Conservation (phyloP, 2,329 filamentous ascomycete genomes). For the Colletotrichum musae region DNA sequence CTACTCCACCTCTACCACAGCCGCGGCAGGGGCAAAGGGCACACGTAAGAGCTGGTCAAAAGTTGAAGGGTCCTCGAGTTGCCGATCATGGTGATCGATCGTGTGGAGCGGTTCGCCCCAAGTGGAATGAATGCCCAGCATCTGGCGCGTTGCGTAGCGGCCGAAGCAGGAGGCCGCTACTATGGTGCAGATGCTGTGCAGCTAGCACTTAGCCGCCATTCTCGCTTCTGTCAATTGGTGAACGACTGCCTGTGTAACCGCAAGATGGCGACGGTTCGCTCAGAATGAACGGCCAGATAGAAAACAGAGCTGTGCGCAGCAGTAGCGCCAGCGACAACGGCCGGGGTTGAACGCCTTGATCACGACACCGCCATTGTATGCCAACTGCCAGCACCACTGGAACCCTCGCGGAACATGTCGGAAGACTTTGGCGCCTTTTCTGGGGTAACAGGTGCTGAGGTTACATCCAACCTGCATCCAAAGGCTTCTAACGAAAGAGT, state of each 20-base stretch:
- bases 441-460: slow-evolving; percentile 20
- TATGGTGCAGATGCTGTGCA: slow-evolving; percentile 29
- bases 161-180: slow-evolving; percentile 9
- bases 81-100: neutral
- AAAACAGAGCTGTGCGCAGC: slow-evolving; percentile 7
- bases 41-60: slow-evolving; percentile 3
- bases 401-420: slow-evolving; percentile 16
- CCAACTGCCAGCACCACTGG: slow-evolving; percentile 2
- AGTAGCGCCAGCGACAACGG: slow-evolving; percentile 4
- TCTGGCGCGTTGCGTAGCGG: neutral
- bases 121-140: slow-evolving; percentile 7
- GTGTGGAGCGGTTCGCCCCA: slow-evolving; percentile 4
- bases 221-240: slow-evolving; percentile 1
- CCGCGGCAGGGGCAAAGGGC: slow-evolving; percentile 9
- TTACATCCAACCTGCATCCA: slow-evolving; percentile 28
- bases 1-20: slow-evolving; percentile 19
- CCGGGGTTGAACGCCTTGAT: slow-evolving; percentile 2
- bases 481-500: slow-evolving; percentile 28
- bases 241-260: neutral
- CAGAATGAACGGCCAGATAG: slow-evolving; percentile 5
- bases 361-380: slow-evolving; percentile 20
- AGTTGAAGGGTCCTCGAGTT: slow-evolving; percentile 5
- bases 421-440: slow-evolving; percentile 6
- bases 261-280: neutral
- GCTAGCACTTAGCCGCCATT: slow-evolving; percentile 15